Evolutionary conservation across 208 protist genomes (phyloP).

Genomic region (Leishmania tarentolae): DNA sequence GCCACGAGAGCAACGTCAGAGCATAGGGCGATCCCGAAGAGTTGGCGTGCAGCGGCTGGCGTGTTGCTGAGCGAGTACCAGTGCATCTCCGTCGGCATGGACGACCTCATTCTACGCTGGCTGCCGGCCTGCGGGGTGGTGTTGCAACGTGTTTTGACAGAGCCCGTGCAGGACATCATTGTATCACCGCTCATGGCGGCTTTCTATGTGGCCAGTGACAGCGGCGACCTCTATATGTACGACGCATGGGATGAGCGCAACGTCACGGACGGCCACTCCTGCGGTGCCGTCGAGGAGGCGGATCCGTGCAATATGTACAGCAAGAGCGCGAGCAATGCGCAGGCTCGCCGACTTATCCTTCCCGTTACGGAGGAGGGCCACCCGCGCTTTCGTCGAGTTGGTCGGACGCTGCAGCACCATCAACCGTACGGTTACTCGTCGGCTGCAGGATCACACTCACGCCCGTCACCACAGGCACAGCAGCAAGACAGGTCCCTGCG

Average conservation of each 20-base stretch:
- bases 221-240: constrained; percentile 66
- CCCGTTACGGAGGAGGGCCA: constrained; percentile 32
- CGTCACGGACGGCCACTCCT: constrained; percentile 15
- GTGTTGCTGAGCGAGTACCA: constrained; percentile 60
- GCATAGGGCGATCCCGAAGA: background rate
- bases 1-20: background rate
- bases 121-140: constrained; percentile 57
- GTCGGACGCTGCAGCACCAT: constrained; percentile 6
- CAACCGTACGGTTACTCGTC: constrained; percentile 1
- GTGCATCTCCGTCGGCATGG: constrained; percentile 57
- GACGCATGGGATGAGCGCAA: constrained; percentile 70
- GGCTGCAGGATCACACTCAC: background rate
- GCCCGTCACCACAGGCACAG: background rate
- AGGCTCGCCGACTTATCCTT: constrained; percentile 22
- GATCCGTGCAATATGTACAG: background rate
- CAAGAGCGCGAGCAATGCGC: constrained; percentile 7
- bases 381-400: constrained; percentile 23
- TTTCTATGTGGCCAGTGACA: constrained; percentile 66
- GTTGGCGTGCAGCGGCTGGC: constrained; percentile 48
- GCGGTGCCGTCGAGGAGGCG: background rate
- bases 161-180: constrained; percentile 55
- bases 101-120: constrained; percentile 72
- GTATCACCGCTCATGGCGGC: constrained; percentile 69
- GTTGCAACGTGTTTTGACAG: constrained; percentile 56
- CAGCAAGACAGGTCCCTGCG: background rate